Percentiles rank a stretch among this genome's conserved stretches.
These are phyloP conservation scores for Backusella luteola DNA, from an alignment of 192 early-diverging fungal genomes.

Conservation along the genomic window DNA sequence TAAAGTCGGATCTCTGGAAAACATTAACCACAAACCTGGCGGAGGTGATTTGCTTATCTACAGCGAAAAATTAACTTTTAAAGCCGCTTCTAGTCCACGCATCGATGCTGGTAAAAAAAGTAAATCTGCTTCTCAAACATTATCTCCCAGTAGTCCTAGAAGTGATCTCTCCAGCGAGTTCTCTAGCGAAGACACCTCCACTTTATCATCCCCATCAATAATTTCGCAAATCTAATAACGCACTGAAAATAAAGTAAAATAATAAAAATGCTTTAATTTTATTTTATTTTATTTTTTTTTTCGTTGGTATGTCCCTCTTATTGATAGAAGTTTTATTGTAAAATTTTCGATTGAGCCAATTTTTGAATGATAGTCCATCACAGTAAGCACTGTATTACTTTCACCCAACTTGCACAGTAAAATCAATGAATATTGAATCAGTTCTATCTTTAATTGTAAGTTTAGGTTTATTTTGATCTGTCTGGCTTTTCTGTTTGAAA, in stretches of 20 bases:
- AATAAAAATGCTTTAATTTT: neutral
- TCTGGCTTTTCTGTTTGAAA: neutral
- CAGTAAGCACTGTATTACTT: neutral
- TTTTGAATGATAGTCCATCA: neutral
- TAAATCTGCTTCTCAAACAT: neutral
- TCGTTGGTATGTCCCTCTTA: neutral
- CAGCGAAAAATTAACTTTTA: neutral
- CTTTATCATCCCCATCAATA: neutral
- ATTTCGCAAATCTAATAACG: neutral
- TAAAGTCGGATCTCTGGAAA: constrained; percentile 20
- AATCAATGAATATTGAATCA: neutral
- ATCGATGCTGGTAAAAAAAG: constrained; percentile 11
- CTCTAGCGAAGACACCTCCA: neutral
- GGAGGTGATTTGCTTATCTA: constrained; percentile 13
- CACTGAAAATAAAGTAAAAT: neutral
- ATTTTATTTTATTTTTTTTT: neutral
- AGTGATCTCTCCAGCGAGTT: neutral
- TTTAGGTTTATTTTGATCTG: neutral
- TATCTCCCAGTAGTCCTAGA: neutral
- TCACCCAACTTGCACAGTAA: neutral
- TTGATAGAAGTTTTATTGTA: neutral
- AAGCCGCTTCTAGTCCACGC: neutral
- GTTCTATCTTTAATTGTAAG: neutral
- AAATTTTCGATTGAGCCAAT: neutral
- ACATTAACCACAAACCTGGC: constrained; percentile 24